Conservation (phyloP, 495 filamentous ascomycete species). For the Talaromyces stipitatus region DNA sequence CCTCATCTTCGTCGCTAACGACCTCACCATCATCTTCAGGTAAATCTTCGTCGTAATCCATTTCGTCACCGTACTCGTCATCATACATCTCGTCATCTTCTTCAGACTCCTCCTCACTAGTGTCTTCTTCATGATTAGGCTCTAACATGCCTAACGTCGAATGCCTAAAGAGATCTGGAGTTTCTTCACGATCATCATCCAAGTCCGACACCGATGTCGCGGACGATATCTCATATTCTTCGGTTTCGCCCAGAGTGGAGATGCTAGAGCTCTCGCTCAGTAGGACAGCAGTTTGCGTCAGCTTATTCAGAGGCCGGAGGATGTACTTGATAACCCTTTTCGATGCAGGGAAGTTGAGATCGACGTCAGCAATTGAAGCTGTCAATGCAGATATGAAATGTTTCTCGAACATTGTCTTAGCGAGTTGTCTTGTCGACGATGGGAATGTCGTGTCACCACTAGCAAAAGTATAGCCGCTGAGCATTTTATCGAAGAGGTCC, state of each 20-base stretch:
- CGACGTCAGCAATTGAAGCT: constrained; percentile 88
- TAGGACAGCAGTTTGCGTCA: constrained; percentile 79
- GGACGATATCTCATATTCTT: constrained; percentile 85
- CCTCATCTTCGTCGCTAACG: constrained; percentile 85
- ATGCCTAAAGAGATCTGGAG: constrained; percentile 93
- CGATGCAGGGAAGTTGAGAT: constrained; percentile 87
- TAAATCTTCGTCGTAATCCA: constrained; percentile 77
- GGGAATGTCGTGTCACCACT: constrained; percentile 37
- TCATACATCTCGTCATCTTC: constrained; percentile 81
- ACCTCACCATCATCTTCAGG: constrained; percentile 74
- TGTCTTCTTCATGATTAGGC: constrained; percentile 69
- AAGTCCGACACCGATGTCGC: constrained; percentile 84
- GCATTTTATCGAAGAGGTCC: constrained; percentile 88
- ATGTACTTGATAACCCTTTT: constrained; percentile 96
- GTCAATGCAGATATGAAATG: constrained; percentile 85
- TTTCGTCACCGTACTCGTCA: constrained; percentile 81
- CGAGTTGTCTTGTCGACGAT: constrained; percentile 59
- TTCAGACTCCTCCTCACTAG: constrained; percentile 52
- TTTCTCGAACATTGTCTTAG: constrained; percentile 96
- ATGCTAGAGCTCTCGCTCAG: constrained; percentile 75
- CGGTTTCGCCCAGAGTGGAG: constrained; percentile 55
- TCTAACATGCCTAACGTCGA: constrained; percentile 94
- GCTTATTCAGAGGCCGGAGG: constrained; percentile 73
- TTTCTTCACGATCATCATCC: constrained; percentile 87
- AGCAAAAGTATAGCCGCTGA: constrained; percentile 64